Evolutionary conservation across 352 stramenopile species (phyloP).

Genomic region (Pythium chondricola): DNA sequence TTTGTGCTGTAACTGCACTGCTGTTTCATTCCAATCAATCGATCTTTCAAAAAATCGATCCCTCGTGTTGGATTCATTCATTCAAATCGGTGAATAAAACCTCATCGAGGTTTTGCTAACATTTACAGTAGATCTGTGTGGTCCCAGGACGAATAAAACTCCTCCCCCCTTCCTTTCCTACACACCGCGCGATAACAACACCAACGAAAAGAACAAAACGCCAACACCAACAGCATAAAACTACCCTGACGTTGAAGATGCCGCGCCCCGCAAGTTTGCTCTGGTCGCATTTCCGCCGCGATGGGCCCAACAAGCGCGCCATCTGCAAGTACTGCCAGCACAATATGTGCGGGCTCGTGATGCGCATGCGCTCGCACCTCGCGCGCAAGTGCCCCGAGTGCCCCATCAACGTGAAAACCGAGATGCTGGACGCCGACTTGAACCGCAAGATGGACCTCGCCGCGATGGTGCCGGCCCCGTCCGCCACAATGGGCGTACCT

Average conservation of each 20-base stretch:
- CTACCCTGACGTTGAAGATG: constrained; percentile 24
- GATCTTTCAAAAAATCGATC: no score
- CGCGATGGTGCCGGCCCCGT: constrained; percentile 6
- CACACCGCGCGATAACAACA: no score
- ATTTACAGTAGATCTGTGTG: no score
- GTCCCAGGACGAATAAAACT: no score
- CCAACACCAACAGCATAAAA: not conserved
- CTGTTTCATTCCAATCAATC: no score
- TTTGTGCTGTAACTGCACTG: no score
- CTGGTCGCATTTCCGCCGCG: constrained; percentile 59
- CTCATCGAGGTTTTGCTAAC: no score
- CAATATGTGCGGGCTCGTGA: constrained; percentile 69
- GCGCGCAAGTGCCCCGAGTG: constrained; percentile 50
- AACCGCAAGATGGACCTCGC: constrained; percentile 29
- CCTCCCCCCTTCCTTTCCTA: no score
- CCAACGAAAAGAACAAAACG: constrained; percentile 26
- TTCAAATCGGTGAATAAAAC: no score
- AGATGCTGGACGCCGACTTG: constrained; percentile 41
- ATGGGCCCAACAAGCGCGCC: constrained; percentile 50
- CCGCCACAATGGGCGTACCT: not conserved
- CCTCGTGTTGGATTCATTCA: no score
- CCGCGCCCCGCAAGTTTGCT: constrained; percentile 44
- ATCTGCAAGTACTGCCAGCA: constrained; percentile 73
- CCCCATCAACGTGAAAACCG: constrained; percentile 34
- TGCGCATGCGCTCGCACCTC: constrained; percentile 60